Base-by-base conservation (phyloP, 2,329 filamentous ascomycete genomes). In the Cladosporium halotolerans region DNA sequence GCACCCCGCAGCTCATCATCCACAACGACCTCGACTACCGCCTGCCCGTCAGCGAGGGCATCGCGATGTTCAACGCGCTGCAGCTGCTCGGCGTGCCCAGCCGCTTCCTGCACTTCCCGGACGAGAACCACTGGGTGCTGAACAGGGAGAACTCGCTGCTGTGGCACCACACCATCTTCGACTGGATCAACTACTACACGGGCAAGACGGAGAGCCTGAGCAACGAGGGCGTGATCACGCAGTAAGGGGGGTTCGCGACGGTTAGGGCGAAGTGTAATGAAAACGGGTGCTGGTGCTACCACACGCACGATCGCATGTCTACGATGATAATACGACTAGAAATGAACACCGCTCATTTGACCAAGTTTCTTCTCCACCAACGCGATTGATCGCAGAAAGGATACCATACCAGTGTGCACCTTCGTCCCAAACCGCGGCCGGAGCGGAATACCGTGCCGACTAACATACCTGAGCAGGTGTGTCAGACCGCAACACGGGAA, bases 101-200 rank as follows among this genome's bases (percentile, higher is more conserved):
- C 13, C 54, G 60, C 14, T 62, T 61, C 34, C 55, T 61, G 42
- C 57, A 41, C 47, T 53, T 53, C 42, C 56, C 57, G 1, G 59
- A 60, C 40, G 57, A 62, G 50, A 57, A 55, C 36, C 59, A 62
- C 46, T 60, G 55, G 55, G 57, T 62, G 5, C 31, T 55, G 23
- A 52, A 58, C 40, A 34, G 44, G 16, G 59, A 62, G 47, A 62
- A 61, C 31, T 55, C 50, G 13, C 49, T 61, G 48, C 61, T 61
- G 28, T 61, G 59, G 60, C 60, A 62, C 64, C 66, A 44, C 63
- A 67, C 51, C 54, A 90, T 97, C 11, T 66, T 96, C 32, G 82
- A 82, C 54, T 96, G 88, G 83, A 82, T 86, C 60, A 84, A 84
- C 65, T 75, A 75, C 57, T 76, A 80, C 64, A 76, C 75, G 3